phyloP scores from a whole-genome alignment of 345 rosid genomes.

The Citrus glauca region DNA sequence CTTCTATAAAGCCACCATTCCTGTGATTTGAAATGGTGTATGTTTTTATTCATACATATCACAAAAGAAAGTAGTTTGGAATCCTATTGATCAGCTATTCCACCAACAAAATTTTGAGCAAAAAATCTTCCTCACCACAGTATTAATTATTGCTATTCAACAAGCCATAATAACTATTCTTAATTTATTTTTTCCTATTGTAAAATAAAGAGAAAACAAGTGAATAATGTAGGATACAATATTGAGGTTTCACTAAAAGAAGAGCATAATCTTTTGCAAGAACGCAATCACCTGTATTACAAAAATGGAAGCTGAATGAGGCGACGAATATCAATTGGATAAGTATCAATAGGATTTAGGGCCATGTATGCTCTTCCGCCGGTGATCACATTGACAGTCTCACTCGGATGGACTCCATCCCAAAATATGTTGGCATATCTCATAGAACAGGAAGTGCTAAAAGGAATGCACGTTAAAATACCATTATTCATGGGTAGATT shows the following conservation, averaged over 20 bases:
- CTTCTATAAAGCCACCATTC: no score
- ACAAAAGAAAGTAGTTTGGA: no score
- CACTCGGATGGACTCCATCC: slow-evolving; percentile 50
- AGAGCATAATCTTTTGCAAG: background rate
- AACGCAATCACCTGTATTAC: background rate
- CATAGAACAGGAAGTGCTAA: slow-evolving; percentile 32
- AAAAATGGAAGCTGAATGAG: background rate
- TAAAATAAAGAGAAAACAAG: no score
- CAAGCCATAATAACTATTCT: no score
- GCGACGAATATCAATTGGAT: background rate
- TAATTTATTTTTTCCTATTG: no score
- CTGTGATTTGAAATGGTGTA: no score
- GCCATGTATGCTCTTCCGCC: slow-evolving; percentile 36
- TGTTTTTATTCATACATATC: no score
- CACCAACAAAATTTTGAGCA: no score
- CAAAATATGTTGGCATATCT: slow-evolving; percentile 33
- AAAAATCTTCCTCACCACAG: no score
- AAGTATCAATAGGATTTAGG: background rate
- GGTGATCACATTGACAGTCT: slow-evolving; percentile 26
- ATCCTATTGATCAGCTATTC: no score
- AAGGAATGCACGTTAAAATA: slow-evolving; percentile 37
- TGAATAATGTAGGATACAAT: background rate
- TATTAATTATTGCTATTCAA: no score
- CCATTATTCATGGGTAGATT: slow-evolving; percentile 21
- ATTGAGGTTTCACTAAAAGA: background rate